These are phyloP conservation scores for Populus hybrid DNA, from an alignment of 441 rosid genomes.

Conservation along the genomic window DNA sequence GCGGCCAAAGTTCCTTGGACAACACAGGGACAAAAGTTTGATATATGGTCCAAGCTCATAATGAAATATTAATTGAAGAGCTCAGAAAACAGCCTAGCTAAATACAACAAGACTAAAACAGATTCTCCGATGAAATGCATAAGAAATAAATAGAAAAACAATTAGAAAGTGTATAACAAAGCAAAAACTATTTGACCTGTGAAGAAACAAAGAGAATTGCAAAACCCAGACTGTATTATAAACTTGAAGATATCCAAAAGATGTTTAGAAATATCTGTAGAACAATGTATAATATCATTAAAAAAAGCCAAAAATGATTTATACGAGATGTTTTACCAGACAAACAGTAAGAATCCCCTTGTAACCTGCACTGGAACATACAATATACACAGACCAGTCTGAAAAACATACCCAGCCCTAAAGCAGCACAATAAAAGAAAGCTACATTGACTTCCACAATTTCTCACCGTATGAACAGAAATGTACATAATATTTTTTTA, in stretches of 20 bases:
- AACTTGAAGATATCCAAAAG: background rate
- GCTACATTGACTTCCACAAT: background rate
- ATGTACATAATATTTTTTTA: too few relatives aligned
- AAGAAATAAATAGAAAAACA: background rate
- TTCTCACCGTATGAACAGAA: background rate
- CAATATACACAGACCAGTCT: background rate
- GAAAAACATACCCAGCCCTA: background rate
- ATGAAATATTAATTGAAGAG: background rate
- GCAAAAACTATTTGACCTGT: background rate
- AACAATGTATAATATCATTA: background rate
- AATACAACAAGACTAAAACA: background rate
- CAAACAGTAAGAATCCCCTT: background rate
- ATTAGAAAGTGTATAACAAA: background rate
- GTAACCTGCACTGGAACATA: background rate
- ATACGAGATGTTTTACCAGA: background rate
- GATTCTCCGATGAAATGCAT: background rate
- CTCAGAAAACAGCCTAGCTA: background rate
- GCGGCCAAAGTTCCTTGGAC: background rate
- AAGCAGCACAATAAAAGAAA: background rate
- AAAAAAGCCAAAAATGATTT: background rate
- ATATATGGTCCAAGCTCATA: background rate
- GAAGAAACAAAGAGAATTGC: background rate
- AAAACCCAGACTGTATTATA: background rate
- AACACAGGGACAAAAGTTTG: background rate
- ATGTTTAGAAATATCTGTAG: background rate